These are phyloP conservation scores for Myriosclerotinia curreyana DNA, from an alignment of 2,329 filamentous ascomycete genomes.

Conservation along the genomic window DNA sequence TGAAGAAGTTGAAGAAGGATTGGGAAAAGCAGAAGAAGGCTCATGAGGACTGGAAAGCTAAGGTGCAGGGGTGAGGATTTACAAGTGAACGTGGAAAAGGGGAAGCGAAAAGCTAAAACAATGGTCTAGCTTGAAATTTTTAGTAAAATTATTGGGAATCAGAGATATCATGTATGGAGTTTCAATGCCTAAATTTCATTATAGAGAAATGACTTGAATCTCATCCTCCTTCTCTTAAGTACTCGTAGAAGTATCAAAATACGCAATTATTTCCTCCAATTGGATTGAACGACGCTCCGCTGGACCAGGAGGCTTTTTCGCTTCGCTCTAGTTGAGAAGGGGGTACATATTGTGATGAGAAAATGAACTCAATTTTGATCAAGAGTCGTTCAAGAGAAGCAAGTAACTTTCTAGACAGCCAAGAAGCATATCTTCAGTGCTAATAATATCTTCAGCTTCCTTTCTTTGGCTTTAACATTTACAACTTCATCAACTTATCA, in stretches of 20 bases:
- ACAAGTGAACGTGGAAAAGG: background rate
- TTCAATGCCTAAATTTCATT: background rate
- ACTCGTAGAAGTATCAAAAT: background rate
- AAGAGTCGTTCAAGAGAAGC: too few species aligned
- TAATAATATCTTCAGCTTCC: too few species aligned
- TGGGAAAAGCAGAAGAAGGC: slow-evolving; percentile 89
- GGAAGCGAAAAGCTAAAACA: background rate
- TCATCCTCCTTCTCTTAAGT: background rate
- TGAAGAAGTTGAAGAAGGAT: slow-evolving; percentile 82
- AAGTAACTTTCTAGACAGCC: too few species aligned
- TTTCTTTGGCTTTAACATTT: too few species aligned
- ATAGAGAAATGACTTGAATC: background rate
- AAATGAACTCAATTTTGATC: too few species aligned
- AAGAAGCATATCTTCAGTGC: too few species aligned
- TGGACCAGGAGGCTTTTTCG: background rate
- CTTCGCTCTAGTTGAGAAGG: background rate
- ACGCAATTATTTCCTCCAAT: background rate
- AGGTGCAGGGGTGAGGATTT: slow-evolving; percentile 16
- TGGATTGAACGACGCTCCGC: background rate
- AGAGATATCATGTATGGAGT: background rate
- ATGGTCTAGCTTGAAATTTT: background rate
- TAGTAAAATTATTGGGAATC: background rate
- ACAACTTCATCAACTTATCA: too few species aligned
- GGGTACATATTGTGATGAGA: too few species aligned
- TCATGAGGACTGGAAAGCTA: slow-evolving; percentile 58